These are phyloP conservation scores for Polygonum maritimum DNA, from an alignment of 148 eudicot species.

Conservation along the genomic window DNA sequence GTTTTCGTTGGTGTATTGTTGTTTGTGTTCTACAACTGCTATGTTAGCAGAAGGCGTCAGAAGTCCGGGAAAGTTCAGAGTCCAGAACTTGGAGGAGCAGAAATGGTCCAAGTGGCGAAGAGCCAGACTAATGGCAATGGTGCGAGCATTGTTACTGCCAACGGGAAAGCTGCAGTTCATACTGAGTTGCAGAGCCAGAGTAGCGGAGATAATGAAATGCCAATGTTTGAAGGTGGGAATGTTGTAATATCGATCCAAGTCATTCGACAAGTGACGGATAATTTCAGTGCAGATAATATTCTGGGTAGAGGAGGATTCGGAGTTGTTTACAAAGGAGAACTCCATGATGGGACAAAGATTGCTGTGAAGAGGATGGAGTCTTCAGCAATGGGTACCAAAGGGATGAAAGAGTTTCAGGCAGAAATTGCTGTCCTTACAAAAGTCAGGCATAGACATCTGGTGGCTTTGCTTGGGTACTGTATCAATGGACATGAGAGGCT, in stretches of 20 bases:
- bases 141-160: background rate
- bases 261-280: slow-evolving; percentile 52
- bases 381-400: slow-evolving; percentile 39
- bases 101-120: slow-evolving; percentile 13
- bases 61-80: slow-evolving; percentile 14
- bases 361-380: slow-evolving; percentile 89
- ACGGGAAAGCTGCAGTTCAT: slow-evolving; percentile 23
- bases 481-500: slow-evolving; percentile 66
- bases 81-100: slow-evolving; percentile 16
- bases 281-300: slow-evolving; percentile 46
- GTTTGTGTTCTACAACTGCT: slow-evolving; percentile 20
- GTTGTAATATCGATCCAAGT: slow-evolving; percentile 44
- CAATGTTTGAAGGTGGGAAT: slow-evolving; percentile 38
- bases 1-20: slow-evolving; percentile 15
- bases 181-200: slow-evolving; percentile 36
- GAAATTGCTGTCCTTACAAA: slow-evolving; percentile 77
- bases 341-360: slow-evolving; percentile 66
- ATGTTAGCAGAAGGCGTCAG: slow-evolving; percentile 11
- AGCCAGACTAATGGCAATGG: slow-evolving; percentile 8
- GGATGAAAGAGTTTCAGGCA: slow-evolving; percentile 63
- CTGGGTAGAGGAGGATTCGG: slow-evolving; percentile 83
- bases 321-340: slow-evolving; percentile 56
- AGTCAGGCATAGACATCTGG: slow-evolving; percentile 77
- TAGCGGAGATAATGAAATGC: slow-evolving; percentile 34
- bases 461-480: slow-evolving; percentile 63